Evolutionary conservation across 768 basidiomycete species (phyloP).

Genomic region (Hemileccinum rubropunctum): DNA sequence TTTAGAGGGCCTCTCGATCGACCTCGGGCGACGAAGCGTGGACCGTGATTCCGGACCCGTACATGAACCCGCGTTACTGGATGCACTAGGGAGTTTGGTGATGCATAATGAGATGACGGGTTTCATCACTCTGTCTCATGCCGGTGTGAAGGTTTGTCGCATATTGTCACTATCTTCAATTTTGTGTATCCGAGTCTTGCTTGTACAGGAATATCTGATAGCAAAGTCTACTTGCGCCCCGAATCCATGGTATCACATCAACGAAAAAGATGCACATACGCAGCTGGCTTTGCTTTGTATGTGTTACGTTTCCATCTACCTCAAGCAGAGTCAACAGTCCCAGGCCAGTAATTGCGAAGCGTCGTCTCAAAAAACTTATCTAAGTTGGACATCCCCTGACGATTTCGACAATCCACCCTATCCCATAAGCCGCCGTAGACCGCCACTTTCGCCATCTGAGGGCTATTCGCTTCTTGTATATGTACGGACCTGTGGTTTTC

Average conservation of each 20-base stretch:
- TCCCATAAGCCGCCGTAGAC: background rate
- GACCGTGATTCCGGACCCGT: conserved; percentile 1
- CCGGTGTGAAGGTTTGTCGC: conserved; percentile 10
- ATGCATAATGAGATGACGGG: conserved; percentile 1
- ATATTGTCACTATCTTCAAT: no score
- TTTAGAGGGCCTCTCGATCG: conserved; percentile 5
- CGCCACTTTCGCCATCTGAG: background rate
- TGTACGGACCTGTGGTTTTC: background rate
- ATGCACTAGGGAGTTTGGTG: conserved; percentile 6
- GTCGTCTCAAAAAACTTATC: background rate
- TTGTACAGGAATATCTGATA: conserved; percentile 4
- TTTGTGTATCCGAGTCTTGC: no score
- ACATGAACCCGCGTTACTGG: conserved; percentile 2
- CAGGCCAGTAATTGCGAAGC: no score
- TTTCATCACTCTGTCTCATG: conserved; percentile 7
- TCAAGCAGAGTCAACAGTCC: background rate
- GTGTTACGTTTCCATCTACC: conserved; percentile 1
- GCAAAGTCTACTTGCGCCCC: background rate
- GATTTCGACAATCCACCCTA: no score
- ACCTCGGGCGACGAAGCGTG: background rate
- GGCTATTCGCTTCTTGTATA: conserved; percentile 8
- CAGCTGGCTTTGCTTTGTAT: conserved; percentile 7
- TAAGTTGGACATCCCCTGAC: background rate
- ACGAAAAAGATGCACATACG: background rate
- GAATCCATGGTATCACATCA: background rate